Evolutionary conservation across 768 basidiomycete species (phyloP), one percentile per base, ranked within the genome.

Genomic region (Kwoniella heveanensis): DNA sequence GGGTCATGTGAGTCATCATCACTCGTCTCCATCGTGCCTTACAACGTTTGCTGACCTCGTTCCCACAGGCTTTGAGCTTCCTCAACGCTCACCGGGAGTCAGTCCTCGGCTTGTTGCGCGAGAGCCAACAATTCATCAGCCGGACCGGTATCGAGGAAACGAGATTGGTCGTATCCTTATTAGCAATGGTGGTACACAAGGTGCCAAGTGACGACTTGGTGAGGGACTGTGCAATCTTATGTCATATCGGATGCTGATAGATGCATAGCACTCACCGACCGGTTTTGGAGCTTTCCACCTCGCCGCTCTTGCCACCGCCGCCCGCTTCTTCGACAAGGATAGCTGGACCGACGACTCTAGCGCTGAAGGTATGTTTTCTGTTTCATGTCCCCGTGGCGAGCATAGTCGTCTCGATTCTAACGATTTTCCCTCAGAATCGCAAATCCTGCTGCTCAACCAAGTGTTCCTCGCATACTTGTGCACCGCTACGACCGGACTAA

Each of bases 281-380:
- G 90, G 90, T 3, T 95, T 91, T 72, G 94, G 94, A 2, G 86
- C 87, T 0, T 85, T 95, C 50, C 94, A 98, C 72, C 83, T 86
- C 1, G 88, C 90, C 0, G 85, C 94, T 37, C 82, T 93, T 10
- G 83, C 85, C 19, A 82, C 96, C 5, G 87, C 91, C 0, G 87
- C 92, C 25, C 85, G 85, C 67, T 87, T 85, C 71, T 84, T 94
- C 21, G 85, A 86, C 5, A 82, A 82, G 54, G 85, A 85, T 15
- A 83, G 82, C 46, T 88, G 86, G 84, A 83, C 84, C 27, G 82
- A 85, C 21, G 81, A 78, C 19, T 83, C 92, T 1, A 79, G 49
- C 19, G 51, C 53, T 32, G 30, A 92, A 49, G 80, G 81, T 1
- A 91, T 92, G 74, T 77, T 85, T 19, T 17, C 39, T 5, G 39